Conservation (phyloP, 1,139 yeast genomes). For the Candida labiduridarum region DNA sequence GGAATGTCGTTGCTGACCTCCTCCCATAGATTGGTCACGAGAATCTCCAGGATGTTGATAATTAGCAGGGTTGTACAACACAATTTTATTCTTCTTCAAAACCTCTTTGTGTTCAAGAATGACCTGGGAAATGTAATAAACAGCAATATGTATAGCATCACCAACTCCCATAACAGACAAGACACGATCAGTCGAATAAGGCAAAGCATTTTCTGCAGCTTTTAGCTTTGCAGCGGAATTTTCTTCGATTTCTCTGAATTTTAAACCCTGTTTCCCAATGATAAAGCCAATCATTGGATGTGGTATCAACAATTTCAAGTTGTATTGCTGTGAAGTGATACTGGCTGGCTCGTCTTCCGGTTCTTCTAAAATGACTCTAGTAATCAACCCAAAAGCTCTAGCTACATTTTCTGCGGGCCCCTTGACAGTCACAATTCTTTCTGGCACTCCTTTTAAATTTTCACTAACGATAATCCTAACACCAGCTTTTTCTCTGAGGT, state of each 20-base stretch:
- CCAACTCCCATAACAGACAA: slow-evolving; percentile 78
- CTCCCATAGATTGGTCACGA: slow-evolving; percentile 7
- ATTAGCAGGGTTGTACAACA: slow-evolving; percentile 69
- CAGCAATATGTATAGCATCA: slow-evolving; percentile 85
- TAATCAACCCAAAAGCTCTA: slow-evolving; percentile 75
- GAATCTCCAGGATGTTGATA: slow-evolving; percentile 23
- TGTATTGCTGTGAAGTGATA: slow-evolving; percentile 54
- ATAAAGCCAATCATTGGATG: slow-evolving; percentile 81
- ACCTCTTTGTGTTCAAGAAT: slow-evolving; percentile 60
- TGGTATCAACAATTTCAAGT: slow-evolving; percentile 69
- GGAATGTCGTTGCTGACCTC: slow-evolving; percentile 6
- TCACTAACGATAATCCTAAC: slow-evolving; percentile 80
- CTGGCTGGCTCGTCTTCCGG: slow-evolving; percentile 67
- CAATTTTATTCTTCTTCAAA: slow-evolving; percentile 51
- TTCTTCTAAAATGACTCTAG: slow-evolving; percentile 68
- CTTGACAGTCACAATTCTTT: slow-evolving; percentile 72
- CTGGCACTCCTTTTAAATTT: slow-evolving; percentile 71
- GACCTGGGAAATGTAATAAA: slow-evolving; percentile 71
- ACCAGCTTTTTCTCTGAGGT: slow-evolving; percentile 63
- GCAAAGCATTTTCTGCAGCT: slow-evolving; percentile 76
- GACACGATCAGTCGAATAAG: slow-evolving; percentile 79
- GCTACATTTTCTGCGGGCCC: slow-evolving; percentile 85
- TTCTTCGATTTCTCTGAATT: slow-evolving; percentile 81
- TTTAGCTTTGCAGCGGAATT: slow-evolving; percentile 77
- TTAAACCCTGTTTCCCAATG: slow-evolving; percentile 77